phyloP scores from a whole-genome alignment of 345 rosid species.

The Fremontodendron californicum region DNA sequence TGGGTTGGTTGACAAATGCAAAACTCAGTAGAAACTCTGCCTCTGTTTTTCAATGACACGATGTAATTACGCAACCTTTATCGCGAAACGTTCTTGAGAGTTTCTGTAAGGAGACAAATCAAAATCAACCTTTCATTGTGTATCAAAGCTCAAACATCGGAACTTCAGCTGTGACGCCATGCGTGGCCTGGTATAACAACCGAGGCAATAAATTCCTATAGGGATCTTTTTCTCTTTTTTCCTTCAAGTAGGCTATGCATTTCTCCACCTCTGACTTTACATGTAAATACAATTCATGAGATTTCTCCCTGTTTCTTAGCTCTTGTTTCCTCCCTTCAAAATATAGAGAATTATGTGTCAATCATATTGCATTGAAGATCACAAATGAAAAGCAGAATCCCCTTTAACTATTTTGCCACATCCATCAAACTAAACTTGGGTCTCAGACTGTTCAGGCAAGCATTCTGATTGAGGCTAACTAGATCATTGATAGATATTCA shows the following conservation, averaged over 20 bases:
- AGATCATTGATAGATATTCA: not conserved
- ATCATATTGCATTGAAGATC: not conserved
- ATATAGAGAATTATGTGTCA: not conserved
- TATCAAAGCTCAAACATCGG: slow-evolving; percentile 52
- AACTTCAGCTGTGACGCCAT: slow-evolving; percentile 45
- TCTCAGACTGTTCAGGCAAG: not conserved
- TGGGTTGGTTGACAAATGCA: no score
- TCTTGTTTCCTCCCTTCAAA: slow-evolving; percentile 39
- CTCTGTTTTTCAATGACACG: not conserved
- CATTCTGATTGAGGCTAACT: not conserved
- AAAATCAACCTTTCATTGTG: not conserved
- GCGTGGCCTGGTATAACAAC: slow-evolving; percentile 31
- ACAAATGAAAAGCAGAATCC: not conserved
- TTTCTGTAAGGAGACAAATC: not conserved
- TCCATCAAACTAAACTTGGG: not conserved
- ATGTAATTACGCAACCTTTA: not conserved
- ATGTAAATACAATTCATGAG: slow-evolving; percentile 44
- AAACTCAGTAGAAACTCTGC: no score
- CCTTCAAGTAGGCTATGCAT: slow-evolving; percentile 47
- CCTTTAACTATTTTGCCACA: not conserved
- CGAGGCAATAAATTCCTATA: slow-evolving; percentile 48
- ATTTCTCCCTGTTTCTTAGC: slow-evolving; percentile 43
- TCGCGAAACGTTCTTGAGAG: not conserved
- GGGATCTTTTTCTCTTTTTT: slow-evolving; percentile 62
- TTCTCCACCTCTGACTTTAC: slow-evolving; percentile 57